A percentile compares a stretch with the other conserved stretches of the same genome.
Evolutionary conservation across 179 eudicot genomes (phyloP).

Genomic region (Actinidia arguta): DNA sequence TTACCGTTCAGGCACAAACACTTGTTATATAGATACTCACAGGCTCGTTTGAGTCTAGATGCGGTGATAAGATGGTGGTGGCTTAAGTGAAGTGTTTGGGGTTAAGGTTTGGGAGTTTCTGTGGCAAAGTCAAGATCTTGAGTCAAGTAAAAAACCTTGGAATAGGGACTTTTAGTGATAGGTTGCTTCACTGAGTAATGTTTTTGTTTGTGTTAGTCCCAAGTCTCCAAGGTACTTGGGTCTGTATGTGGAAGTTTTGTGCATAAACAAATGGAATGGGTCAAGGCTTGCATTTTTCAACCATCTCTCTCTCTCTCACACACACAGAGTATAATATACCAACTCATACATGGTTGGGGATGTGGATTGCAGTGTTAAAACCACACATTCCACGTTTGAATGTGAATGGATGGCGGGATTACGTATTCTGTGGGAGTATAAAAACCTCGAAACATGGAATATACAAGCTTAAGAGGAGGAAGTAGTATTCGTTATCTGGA

Average conservation of each 20-base stretch:
- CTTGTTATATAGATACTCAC: neutral
- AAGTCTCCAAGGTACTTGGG: neutral
- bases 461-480: no score
- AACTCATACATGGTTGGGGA: no score
- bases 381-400: no score
- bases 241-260: slow-evolving; percentile 12
- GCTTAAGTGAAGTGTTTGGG: neutral
- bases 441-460: no score
- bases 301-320: neutral
- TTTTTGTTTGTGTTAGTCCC: neutral
- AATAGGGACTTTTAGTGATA: neutral
- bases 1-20: neutral
- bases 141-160: neutral
- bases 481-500: no score
- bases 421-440: no score
- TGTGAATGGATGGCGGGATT: no score
- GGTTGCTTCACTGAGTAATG: neutral
- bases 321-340: no score
- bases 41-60: neutral
- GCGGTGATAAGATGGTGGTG: neutral
- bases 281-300: neutral
- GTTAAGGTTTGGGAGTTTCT: neutral
- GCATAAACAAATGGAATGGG: neutral
- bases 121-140: slow-evolving; percentile 2
- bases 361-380: no score